These are phyloP conservation scores for California macrophylla DNA, from an alignment of 441 rosid genomes.

Conservation along the genomic window DNA sequence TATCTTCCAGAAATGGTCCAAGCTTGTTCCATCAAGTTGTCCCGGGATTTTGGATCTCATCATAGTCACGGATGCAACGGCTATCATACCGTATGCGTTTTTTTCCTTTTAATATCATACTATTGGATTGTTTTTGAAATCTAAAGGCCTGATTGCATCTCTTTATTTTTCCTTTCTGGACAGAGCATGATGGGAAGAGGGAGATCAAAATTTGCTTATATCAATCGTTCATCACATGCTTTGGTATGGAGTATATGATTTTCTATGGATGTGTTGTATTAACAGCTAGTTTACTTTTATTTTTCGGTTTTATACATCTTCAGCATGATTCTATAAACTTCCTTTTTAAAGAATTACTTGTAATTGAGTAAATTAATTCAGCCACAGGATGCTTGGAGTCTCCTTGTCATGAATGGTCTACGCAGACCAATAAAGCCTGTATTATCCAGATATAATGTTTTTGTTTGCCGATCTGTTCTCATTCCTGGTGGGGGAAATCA, in stretches of 20 bases:
- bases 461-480: slow-evolving; percentile 57
- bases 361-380: slow-evolving; percentile 12
- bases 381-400: slow-evolving; percentile 58
- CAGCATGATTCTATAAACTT: neutral
- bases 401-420: slow-evolving; percentile 38
- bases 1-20: slow-evolving; percentile 36
- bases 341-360: slow-evolving; percentile 1
- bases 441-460: slow-evolving; percentile 42
- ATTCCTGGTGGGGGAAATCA: slow-evolving; percentile 52
- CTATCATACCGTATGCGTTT: slow-evolving; percentile 32
- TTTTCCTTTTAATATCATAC: neutral
- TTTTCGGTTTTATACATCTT: slow-evolving; percentile 5
- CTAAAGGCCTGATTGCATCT: neutral
- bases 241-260: slow-evolving; percentile 33
- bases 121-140: neutral
- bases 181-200: slow-evolving; percentile 38
- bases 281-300: neutral
- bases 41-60: slow-evolving; percentile 41
- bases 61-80: slow-evolving; percentile 31
- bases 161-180: slow-evolving; percentile 3
- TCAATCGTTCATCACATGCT: slow-evolving; percentile 42
- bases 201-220: slow-evolving; percentile 32
- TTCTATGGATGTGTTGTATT: slow-evolving; percentile 14
- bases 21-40: slow-evolving; percentile 38
- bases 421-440: slow-evolving; percentile 32